These are phyloP conservation scores for Lyophyllum shimeji DNA, from an alignment of 768 basidiomycete genomes.

Conservation along the genomic window DNA sequence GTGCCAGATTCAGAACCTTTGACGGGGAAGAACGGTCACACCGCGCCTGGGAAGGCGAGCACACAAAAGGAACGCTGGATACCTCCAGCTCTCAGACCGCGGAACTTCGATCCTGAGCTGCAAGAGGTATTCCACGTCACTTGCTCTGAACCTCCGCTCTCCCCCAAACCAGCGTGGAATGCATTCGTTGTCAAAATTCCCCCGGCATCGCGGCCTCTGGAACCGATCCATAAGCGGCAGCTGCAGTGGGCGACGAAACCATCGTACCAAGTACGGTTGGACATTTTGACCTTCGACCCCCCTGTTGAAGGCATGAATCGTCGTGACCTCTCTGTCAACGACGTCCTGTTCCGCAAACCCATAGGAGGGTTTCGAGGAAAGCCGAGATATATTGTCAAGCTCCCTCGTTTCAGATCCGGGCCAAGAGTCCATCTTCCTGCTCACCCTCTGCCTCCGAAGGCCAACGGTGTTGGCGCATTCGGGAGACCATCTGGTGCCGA, in stretches of 20 bases:
- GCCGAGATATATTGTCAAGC: conserved; percentile 36
- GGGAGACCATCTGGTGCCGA: conserved; percentile 43
- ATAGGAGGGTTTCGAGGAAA: conserved; percentile 34
- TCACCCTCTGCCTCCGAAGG: conserved; percentile 19
- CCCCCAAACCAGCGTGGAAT: conserved; percentile 41
- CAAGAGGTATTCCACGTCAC: conserved; percentile 48
- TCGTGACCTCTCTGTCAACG: conserved; percentile 62
- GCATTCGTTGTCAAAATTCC: conserved; percentile 50
- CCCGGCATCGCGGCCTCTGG: conserved; percentile 35
- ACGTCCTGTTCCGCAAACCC: conserved; percentile 58
- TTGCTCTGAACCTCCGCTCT: conserved; percentile 44
- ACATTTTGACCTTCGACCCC: conserved; percentile 71
- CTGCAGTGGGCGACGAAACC: conserved; percentile 40
- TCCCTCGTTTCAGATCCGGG: conserved; percentile 36
- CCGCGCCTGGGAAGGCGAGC: conserved; percentile 18
- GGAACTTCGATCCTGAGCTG: conserved; percentile 34
- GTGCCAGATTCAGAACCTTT: conserved; percentile 23
- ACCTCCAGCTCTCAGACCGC: conserved; percentile 51
- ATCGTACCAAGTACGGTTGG: conserved; percentile 48
- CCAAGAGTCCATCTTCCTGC: conserved; percentile 31
- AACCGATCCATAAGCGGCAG: conserved; percentile 49
- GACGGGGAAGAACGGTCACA: conserved; percentile 16
- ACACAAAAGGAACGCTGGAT: conserved; percentile 52
- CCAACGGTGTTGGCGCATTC: conserved; percentile 36
- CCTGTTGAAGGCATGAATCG: conserved; percentile 64